Percentiles rank a stretch among this genome's conserved stretches.
Conservation (phyloP, 129 eudicot species). For the Silybum marianum region DNA sequence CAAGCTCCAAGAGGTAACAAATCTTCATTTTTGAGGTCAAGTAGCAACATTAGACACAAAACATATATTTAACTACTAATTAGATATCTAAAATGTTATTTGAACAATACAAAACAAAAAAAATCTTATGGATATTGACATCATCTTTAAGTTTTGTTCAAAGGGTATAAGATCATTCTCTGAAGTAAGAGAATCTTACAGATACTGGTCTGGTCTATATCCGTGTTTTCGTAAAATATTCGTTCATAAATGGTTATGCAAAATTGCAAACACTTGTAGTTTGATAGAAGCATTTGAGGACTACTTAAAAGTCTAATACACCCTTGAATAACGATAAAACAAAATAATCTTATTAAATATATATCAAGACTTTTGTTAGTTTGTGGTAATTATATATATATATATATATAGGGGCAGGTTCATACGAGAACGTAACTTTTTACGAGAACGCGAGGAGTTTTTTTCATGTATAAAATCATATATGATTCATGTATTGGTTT, state of each 20-base stretch:
- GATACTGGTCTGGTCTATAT: no score
- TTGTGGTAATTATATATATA: constrained; percentile 1
- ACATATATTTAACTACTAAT: background rate
- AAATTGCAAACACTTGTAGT: background rate
- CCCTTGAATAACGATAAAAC: background rate
- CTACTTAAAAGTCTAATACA: background rate
- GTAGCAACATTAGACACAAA: background rate
- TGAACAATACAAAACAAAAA: background rate
- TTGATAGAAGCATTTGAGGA: background rate
- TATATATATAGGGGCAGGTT: no score
- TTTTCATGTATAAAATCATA: no score
- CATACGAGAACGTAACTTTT: no score
- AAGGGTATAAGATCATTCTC: background rate
- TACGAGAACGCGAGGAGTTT: no score
- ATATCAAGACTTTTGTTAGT: background rate
- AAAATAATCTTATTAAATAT: background rate
- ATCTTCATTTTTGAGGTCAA: background rate
- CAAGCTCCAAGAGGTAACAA: constrained; percentile 51
- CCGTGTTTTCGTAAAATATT: no score
- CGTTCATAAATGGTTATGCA: background rate
- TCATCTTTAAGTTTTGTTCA: background rate
- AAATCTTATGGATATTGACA: no score
- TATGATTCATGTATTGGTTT: no score
- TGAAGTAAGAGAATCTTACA: no score
- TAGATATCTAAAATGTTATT: background rate